phyloP scores from a whole-genome alignment of 1,139 yeast genomes.

The Geotrichum australiense region DNA sequence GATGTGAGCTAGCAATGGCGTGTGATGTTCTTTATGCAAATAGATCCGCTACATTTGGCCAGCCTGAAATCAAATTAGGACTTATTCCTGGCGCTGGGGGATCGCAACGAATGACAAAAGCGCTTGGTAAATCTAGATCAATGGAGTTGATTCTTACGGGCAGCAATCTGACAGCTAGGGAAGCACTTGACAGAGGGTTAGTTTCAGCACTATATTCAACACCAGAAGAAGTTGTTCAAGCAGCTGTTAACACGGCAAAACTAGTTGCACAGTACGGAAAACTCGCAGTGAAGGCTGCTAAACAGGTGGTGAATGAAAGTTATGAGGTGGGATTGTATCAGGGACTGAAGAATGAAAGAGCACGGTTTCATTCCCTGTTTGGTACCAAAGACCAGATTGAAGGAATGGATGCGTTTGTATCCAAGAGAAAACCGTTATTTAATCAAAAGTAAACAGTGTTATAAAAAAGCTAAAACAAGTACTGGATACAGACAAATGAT shows the following conservation, averaged over 20 bases:
- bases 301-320: conserved; percentile 41
- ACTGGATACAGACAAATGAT: too few relatives aligned
- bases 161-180: conserved; percentile 38
- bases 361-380: conserved; percentile 40
- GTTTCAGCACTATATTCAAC: conserved; percentile 39
- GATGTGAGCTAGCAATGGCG: conserved; percentile 49
- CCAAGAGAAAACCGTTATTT: conserved; percentile 41
- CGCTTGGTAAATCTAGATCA: conserved; percentile 45
- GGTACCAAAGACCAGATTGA: conserved; percentile 44
- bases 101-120: conserved; percentile 42
- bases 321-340: conserved; percentile 35
- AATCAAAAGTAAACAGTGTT: conserved; percentile 30
- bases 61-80: conserved; percentile 50
- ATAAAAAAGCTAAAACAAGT: neutral
- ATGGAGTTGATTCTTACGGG: conserved; percentile 46
- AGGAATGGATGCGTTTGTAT: conserved; percentile 46
- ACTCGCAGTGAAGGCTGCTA: conserved; percentile 43
- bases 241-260: conserved; percentile 41
- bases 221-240: conserved; percentile 37
- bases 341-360: conserved; percentile 41
- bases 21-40: conserved; percentile 47
- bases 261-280: conserved; percentile 39
- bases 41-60: conserved; percentile 44
- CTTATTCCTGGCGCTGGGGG: conserved; percentile 51
- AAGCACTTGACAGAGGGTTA: conserved; percentile 44